phyloP scores from a whole-genome alignment of 192 early-diverging fungal species.

The Globomyces pollinis-pini region DNA sequence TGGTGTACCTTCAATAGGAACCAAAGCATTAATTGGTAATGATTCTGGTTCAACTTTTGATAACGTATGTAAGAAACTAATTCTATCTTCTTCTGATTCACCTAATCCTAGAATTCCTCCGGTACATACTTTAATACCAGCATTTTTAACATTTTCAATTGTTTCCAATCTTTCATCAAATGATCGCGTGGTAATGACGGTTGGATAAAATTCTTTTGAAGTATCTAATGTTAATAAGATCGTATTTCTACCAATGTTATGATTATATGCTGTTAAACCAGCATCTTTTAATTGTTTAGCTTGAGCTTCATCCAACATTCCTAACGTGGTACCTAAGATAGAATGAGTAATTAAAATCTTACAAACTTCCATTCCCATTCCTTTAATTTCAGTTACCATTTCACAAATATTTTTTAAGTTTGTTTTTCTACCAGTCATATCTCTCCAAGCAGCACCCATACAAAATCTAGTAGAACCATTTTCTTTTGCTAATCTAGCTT shows the following conservation, averaged over 20 bases:
- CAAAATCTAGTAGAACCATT: conserved; percentile 75
- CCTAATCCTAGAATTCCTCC: conserved; percentile 83
- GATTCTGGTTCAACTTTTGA: conserved; percentile 66
- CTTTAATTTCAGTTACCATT: conserved; percentile 69
- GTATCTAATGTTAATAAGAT: conserved; percentile 20
- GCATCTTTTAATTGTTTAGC: conserved; percentile 71
- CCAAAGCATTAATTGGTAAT: conserved; percentile 72
- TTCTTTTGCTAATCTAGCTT: conserved; percentile 65
- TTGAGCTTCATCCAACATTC: conserved; percentile 69
- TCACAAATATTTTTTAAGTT: conserved; percentile 72
- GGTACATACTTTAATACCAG: conserved; percentile 74
- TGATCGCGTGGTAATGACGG: conserved; percentile 71
- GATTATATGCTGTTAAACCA: conserved; percentile 80
- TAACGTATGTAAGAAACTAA: conserved; percentile 68
- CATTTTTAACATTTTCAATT: conserved; percentile 60
- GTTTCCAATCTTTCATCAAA: conserved; percentile 74
- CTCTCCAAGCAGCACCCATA: conserved; percentile 84
- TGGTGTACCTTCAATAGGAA: conserved; percentile 77
- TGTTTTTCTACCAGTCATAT: conserved; percentile 67
- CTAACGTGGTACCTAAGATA: conserved; percentile 77
- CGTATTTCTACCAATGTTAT: conserved; percentile 44
- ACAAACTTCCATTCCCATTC: conserved; percentile 85
- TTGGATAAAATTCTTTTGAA: conserved; percentile 13
- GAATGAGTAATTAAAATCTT: no score
- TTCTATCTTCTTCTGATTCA: conserved; percentile 60